A percentile compares a stretch with the other conserved stretches of the same genome.
Conservation (phyloP, 345 rosid species). For the Punica granatum region DNA sequence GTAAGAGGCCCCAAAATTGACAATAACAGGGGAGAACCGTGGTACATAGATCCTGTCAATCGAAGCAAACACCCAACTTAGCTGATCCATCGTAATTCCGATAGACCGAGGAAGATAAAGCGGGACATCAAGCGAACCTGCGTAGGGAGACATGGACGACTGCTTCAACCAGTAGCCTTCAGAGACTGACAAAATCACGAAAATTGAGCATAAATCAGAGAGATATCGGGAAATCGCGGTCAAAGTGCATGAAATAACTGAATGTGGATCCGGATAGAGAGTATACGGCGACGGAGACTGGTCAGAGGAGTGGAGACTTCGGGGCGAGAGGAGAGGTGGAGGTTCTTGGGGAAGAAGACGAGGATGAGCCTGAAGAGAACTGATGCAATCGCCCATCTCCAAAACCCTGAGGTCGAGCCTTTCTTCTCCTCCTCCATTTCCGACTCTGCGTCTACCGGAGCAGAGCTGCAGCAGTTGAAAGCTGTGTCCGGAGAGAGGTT, state of each 20-base stretch:
- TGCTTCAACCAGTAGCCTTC: conserved; percentile 99
- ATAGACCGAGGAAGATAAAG: not conserved
- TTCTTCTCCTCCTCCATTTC: conserved; percentile 17
- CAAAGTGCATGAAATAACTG: not conserved
- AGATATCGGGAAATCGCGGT: not conserved
- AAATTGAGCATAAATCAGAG: not conserved
- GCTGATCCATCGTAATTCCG: not conserved
- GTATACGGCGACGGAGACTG: conserved; percentile 82
- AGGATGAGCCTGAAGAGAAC: conserved; percentile 41
- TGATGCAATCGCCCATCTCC: conserved; percentile 46
- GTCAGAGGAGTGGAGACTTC: conserved; percentile 95
- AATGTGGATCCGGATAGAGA: not conserved
- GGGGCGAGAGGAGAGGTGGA: conserved; percentile 75
- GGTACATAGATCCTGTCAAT: conserved; percentile 84
- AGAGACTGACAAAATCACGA: conserved; percentile 43
- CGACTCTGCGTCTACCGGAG: conserved; percentile 13
- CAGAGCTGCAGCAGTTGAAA: not conserved
- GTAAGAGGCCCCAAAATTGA: conserved; percentile 77
- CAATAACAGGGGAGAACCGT: conserved; percentile 84
- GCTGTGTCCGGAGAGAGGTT: not conserved
- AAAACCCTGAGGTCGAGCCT: conserved; percentile 24
- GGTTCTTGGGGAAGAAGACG: conserved; percentile 47
- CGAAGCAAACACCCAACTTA: conserved; percentile 7
- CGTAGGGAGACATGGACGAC: conserved; percentile 78
- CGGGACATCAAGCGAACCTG: conserved; percentile 35